Conservation (phyloP, 306 rosid species). For the Cyclanthera cordifolia region DNA sequence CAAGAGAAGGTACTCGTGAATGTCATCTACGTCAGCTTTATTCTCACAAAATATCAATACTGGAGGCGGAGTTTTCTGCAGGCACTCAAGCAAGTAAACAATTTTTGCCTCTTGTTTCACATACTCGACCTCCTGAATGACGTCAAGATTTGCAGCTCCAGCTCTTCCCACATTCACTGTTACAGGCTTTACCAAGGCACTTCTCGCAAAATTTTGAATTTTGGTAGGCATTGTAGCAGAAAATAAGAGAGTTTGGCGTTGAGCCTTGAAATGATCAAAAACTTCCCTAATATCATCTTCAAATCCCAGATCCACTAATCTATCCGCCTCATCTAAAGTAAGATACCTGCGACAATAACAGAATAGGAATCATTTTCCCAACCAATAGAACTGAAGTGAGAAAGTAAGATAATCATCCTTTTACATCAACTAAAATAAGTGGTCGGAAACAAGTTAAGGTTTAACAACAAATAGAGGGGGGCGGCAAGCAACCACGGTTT, state of each 20-base stretch:
- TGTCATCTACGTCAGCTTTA: constrained; percentile 88
- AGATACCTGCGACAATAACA: constrained; percentile 35
- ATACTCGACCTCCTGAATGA: constrained; percentile 86
- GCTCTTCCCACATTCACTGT: constrained; percentile 86
- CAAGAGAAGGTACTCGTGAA: constrained; percentile 82
- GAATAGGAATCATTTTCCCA: constrained; percentile 5
- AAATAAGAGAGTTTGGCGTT: constrained; percentile 77
- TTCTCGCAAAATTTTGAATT: constrained; percentile 80
- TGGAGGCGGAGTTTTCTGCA: constrained; percentile 86
- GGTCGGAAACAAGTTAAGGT: not conserved
- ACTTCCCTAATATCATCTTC: constrained; percentile 87
- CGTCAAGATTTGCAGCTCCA: constrained; percentile 89
- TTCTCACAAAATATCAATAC: constrained; percentile 81
- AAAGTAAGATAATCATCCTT: not conserved
- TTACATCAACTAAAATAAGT: not conserved
- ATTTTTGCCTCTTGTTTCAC: constrained; percentile 90
- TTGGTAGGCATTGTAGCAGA: constrained; percentile 94
- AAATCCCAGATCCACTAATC: constrained; percentile 85
- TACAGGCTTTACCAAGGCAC: constrained; percentile 70
- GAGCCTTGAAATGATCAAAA: constrained; percentile 85
- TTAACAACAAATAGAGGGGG: not conserved
- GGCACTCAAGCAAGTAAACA: constrained; percentile 80
- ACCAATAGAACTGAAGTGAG: not conserved
- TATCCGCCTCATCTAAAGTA: constrained; percentile 86
- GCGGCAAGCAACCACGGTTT: too few species aligned